These are phyloP conservation scores for Pholiota microspora DNA, from an alignment of 768 basidiomycete species.

Conservation along the genomic window DNA sequence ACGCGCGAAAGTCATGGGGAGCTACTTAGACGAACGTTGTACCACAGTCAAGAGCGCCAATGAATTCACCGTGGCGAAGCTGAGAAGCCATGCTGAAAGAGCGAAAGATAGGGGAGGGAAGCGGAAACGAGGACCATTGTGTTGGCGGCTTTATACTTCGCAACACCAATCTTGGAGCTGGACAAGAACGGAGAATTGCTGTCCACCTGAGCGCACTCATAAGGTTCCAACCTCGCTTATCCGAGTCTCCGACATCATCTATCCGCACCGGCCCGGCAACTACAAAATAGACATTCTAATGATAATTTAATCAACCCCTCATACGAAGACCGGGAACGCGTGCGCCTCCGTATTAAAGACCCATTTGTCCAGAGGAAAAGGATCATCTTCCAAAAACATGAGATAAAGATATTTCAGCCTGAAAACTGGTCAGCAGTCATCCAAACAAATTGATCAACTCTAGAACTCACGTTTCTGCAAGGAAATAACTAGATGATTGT, in stretches of 20 bases:
- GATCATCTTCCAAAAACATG: slow-evolving; percentile 64
- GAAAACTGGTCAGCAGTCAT: slow-evolving; percentile 6
- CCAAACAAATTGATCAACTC: not conserved
- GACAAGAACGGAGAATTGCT: slow-evolving; percentile 13
- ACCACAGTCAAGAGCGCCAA: slow-evolving; percentile 92
- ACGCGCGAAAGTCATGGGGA: not conserved
- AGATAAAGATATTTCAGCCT: slow-evolving; percentile 76
- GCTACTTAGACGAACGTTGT: slow-evolving; percentile 68
- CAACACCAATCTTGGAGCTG: slow-evolving; percentile 3
- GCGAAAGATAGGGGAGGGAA: slow-evolving; percentile 8
- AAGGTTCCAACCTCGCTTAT: not conserved
- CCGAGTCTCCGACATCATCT: not conserved
- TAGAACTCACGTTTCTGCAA: slow-evolving; percentile 43
- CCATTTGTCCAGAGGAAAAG: slow-evolving; percentile 53
- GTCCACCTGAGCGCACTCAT: slow-evolving; percentile 22
- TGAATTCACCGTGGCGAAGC: slow-evolving; percentile 72
- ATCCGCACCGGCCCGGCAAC: not conserved
- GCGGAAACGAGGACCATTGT: slow-evolving; percentile 4
- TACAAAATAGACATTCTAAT: not conserved
- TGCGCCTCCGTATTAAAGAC: slow-evolving; percentile 75
- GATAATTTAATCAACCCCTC: slow-evolving; percentile 38
- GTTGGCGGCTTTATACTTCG: slow-evolving; percentile 17
- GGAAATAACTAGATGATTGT: slow-evolving; percentile 36
- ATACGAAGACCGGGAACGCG: slow-evolving; percentile 69
- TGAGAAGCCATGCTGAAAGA: slow-evolving; percentile 14